These are phyloP conservation scores for Daldinia loculata DNA, from an alignment of 495 filamentous ascomycete genomes.

Conservation along the genomic window DNA sequence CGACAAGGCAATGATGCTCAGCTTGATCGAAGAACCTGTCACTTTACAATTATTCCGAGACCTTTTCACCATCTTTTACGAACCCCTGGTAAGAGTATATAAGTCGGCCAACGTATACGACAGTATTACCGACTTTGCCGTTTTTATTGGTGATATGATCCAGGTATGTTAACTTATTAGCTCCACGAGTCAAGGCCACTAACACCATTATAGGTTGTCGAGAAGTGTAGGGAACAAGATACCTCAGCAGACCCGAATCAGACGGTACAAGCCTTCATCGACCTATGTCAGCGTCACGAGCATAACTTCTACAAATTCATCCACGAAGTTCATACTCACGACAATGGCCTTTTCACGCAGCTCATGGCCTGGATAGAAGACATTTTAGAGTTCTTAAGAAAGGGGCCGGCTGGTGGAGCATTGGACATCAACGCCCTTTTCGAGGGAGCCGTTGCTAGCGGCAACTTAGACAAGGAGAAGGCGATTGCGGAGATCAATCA, in stretches of 20 bases:
- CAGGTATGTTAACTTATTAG: slow-evolving; percentile 47
- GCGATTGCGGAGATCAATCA: slow-evolving; percentile 83
- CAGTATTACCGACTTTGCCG: slow-evolving; percentile 93
- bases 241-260: slow-evolving; percentile 95
- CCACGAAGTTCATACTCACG: slow-evolving; percentile 97
- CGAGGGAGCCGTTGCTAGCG: slow-evolving; percentile 73
- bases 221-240: slow-evolving; percentile 89
- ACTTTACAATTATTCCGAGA: slow-evolving; percentile 94
- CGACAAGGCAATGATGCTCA: slow-evolving; percentile 97
- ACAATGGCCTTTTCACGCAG: slow-evolving; percentile 94
- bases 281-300: slow-evolving; percentile 93
- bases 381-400: slow-evolving; percentile 92
- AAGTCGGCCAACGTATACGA: slow-evolving; percentile 99
- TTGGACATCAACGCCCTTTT: slow-evolving; percentile 95
- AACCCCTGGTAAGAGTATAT: slow-evolving; percentile 94
- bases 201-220: slow-evolving; percentile 67
- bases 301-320: slow-evolving; percentile 99
- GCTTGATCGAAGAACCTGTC: slow-evolving; percentile 92
- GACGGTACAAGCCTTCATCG: slow-evolving; percentile 98
- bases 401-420: slow-evolving; percentile 78
- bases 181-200: neutral
- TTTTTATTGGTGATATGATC: slow-evolving; percentile 92
- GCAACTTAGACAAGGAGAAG: slow-evolving; percentile 70
- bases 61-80: slow-evolving; percentile 98
- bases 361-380: slow-evolving; percentile 97